Evolutionary conservation across 176 grass and related monocot genomes (phyloP).

Genomic region (Zizania latifolia): DNA sequence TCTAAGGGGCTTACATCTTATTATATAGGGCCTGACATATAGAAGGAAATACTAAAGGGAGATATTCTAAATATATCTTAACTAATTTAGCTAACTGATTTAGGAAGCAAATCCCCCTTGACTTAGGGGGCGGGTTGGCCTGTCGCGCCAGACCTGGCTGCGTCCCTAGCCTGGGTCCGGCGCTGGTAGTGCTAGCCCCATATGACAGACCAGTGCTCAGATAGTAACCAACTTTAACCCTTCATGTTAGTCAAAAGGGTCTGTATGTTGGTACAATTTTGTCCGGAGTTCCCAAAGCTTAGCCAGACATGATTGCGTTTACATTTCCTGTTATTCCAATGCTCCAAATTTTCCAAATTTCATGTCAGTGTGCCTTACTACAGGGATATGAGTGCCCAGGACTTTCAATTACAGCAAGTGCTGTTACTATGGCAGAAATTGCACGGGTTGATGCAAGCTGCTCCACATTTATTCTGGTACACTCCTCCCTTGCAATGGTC

Average conservation of each 20-base stretch:
- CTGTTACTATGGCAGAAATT: constrained; percentile 59
- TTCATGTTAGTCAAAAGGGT: neutral
- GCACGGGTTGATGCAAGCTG: constrained; percentile 71
- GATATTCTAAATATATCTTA: too few species aligned
- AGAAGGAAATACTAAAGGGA: too few species aligned
- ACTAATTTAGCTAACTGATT: too few species aligned
- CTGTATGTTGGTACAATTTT: neutral
- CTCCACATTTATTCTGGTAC: constrained; percentile 71
- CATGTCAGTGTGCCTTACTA: neutral
- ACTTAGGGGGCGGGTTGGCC: too few species aligned
- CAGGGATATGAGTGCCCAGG: constrained; percentile 69
- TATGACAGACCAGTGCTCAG: neutral
- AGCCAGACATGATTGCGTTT: neutral
- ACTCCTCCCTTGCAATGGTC: constrained; percentile 70
- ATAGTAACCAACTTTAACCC: neutral
- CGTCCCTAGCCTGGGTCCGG: too few species aligned
- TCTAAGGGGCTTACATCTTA: too few species aligned
- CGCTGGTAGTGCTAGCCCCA: too few species aligned
- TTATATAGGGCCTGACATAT: too few species aligned
- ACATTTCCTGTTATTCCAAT: neutral
- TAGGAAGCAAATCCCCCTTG: too few species aligned
- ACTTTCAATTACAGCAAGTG: constrained; percentile 58
- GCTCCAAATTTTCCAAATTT: constrained; percentile 4
- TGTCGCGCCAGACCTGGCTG: too few species aligned
- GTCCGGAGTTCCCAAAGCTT: neutral